Conservation (phyloP, 768 basidiomycete species). For the Peribolospora baueri region DNA sequence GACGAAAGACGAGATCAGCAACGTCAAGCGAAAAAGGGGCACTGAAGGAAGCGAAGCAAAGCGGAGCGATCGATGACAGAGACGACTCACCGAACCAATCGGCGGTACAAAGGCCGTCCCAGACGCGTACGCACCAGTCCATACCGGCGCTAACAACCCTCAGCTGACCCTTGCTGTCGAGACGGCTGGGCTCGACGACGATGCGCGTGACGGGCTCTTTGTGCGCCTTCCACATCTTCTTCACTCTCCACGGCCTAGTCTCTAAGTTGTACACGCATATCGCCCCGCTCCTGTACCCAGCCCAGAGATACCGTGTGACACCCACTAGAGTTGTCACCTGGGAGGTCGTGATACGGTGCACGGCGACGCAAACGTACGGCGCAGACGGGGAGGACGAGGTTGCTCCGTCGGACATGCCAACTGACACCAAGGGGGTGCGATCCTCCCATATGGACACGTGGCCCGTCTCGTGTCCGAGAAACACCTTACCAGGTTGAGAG, state of each 20-base stretch:
- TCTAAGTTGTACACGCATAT: constrained; percentile 52
- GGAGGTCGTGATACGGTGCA: constrained; percentile 50
- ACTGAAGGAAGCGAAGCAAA: not conserved
- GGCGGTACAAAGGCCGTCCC: constrained; percentile 67
- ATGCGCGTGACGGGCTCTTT: constrained; percentile 34
- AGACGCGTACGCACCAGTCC: constrained; percentile 48
- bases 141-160: constrained; percentile 50
- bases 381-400: constrained; percentile 7
- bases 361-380: constrained; percentile 30
- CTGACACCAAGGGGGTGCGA: not conserved
- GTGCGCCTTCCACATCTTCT: constrained; percentile 73
- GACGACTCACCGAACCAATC: constrained; percentile 60
- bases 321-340: constrained; percentile 67
- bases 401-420: constrained; percentile 1
- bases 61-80: too few species aligned
- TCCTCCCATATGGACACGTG: constrained; percentile 55
- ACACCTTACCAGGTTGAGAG: constrained; percentile 39
- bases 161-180: constrained; percentile 20
- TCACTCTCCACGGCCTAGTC: constrained; percentile 54
- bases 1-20: not conserved
- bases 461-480: constrained; percentile 79
- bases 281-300: constrained; percentile 54
- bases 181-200: constrained; percentile 38
- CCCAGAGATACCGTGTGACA: constrained; percentile 65
- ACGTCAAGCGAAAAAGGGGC: not conserved